A percentile compares a stretch with the other conserved stretches of the same genome.
phyloP scores from a whole-genome alignment of 225 moss, liverwort and hornwort species.

The Polytrichum commune region DNA sequence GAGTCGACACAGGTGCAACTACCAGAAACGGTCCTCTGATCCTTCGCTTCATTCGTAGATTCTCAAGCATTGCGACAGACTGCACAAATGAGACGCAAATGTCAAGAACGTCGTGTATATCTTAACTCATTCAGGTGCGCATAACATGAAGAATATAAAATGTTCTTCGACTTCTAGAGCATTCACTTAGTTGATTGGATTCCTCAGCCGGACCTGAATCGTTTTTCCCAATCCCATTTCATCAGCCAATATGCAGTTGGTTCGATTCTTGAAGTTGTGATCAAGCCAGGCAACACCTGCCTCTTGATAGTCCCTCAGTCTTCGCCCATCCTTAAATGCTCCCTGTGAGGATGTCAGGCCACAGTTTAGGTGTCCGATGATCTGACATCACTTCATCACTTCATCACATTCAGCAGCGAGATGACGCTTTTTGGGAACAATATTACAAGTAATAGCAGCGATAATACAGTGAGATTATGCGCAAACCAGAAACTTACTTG shows the following conservation, averaged over 20 bases:
- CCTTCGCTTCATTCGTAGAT: constrained; percentile 51
- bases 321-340: constrained; percentile 66
- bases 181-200: neutral
- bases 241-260: constrained; percentile 54
- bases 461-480: too few relatives aligned
- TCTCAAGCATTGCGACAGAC: constrained; percentile 82
- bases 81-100: constrained; percentile 24
- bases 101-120: neutral
- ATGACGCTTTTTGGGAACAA: too few relatives aligned
- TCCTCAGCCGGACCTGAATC: constrained; percentile 21
- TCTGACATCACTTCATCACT: too few relatives aligned
- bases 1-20: constrained; percentile 70
- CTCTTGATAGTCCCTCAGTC: constrained; percentile 70
- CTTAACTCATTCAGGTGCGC: too few relatives aligned
- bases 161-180: neutral
- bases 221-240: constrained; percentile 42
- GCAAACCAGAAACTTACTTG: constrained; percentile 13
- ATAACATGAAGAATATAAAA: too few relatives aligned
- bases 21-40: constrained; percentile 70
- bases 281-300: constrained; percentile 74
- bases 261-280: constrained; percentile 56
- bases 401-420: too few relatives aligned
- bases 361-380: too few relatives aligned
- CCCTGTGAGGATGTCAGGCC: constrained; percentile 5
- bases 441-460: too few relatives aligned